Evolutionary conservation across 1,284 basidiomycete genomes (phyloP).

Genomic region (Schizophyllum commune): DNA sequence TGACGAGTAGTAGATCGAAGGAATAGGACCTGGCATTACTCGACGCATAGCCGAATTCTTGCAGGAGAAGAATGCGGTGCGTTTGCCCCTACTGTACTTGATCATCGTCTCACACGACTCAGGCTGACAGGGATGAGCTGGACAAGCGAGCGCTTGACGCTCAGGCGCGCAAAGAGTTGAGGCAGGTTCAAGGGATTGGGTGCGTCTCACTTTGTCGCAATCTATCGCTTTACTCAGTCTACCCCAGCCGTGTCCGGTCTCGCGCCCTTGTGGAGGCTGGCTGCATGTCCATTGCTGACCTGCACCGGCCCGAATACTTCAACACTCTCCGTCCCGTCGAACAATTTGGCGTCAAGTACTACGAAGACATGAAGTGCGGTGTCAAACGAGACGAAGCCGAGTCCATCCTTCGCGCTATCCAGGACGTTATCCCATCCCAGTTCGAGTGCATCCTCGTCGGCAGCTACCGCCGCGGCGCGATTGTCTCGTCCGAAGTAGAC

Average conservation of each 20-base stretch:
- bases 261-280: conserved; percentile 37
- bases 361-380: conserved; percentile 26
- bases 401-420: conserved; percentile 32
- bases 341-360: conserved; percentile 29
- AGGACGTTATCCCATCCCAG: conserved; percentile 32
- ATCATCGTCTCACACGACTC: background rate
- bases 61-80: conserved; percentile 25
- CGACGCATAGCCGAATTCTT: conserved; percentile 33
- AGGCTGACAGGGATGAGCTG: conserved; percentile 7
- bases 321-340: conserved; percentile 28
- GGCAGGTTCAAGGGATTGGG: conserved; percentile 25
- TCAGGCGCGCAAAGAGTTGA: conserved; percentile 16
- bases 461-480: conserved; percentile 37
- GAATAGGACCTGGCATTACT: conserved; percentile 34
- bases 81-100: conserved; percentile 18
- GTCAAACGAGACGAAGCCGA: conserved; percentile 34
- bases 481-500: conserved; percentile 27
- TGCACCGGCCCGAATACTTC: conserved; percentile 30
- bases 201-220: conserved; percentile 8
- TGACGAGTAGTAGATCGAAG: conserved; percentile 27
- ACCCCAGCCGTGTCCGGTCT: conserved; percentile 31
- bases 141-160: conserved; percentile 14
- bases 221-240: background rate
- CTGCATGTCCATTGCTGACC: conserved; percentile 34
- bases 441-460: conserved; percentile 40